Conservation (phyloP, 2,329 filamentous ascomycete species). For the Berkeleyomyces rouxiae region DNA sequence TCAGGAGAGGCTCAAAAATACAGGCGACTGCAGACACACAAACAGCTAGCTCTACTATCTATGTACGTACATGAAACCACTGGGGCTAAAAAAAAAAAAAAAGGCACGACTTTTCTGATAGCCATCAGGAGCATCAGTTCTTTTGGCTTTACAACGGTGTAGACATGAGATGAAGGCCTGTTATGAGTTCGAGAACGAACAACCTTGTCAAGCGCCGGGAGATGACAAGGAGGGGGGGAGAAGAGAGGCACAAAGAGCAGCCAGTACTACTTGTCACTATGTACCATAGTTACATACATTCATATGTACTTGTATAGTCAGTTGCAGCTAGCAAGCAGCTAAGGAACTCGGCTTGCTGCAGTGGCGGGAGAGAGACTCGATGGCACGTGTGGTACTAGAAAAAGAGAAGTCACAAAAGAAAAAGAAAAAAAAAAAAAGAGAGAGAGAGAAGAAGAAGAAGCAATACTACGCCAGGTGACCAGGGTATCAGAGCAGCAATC, state of each 20-base stretch:
- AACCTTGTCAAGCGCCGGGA: background rate
- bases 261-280: too few species aligned
- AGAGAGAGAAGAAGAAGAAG: background rate
- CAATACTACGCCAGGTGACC: too few species aligned
- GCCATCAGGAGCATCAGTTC: background rate
- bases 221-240: background rate
- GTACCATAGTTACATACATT: too few species aligned
- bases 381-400: background rate
- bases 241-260: too few species aligned
- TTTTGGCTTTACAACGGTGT: background rate
- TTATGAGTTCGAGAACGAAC: background rate
- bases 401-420: background rate
- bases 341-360: background rate
- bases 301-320: background rate
- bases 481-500: background rate
- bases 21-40: too few species aligned
- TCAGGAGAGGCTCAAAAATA: too few species aligned
- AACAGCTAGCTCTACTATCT: too few species aligned
- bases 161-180: slow-evolving; percentile 1
- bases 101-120: background rate
- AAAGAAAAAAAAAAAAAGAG: background rate
- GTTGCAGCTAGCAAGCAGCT: background rate
- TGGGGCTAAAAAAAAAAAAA: background rate
- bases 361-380: background rate
- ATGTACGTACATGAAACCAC: too few species aligned